phyloP scores from a whole-genome alignment of 176 grass and related monocot species.

The Triticum dicoccoides region DNA sequence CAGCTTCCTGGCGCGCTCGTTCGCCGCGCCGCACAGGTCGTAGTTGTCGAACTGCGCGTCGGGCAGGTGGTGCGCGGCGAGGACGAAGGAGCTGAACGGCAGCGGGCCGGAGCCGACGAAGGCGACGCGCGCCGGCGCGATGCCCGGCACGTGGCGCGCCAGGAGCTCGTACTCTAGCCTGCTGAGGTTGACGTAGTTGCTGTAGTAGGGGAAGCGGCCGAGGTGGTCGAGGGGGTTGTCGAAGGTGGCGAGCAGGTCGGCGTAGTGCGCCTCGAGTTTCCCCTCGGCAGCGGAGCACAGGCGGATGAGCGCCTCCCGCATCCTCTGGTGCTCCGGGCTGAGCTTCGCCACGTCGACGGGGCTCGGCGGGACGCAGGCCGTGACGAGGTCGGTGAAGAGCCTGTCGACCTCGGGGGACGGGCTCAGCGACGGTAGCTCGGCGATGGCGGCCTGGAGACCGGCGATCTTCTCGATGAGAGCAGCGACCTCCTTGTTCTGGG shows the following conservation, averaged over 20 bases:
- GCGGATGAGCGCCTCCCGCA: slow-evolving; percentile 55
- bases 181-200: slow-evolving; percentile 81
- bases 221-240: slow-evolving; percentile 80
- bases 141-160: slow-evolving; percentile 27
- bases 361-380: slow-evolving; percentile 56
- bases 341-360: slow-evolving; percentile 68
- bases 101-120: slow-evolving; percentile 66
- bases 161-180: slow-evolving; percentile 67
- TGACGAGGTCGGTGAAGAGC: slow-evolving; percentile 78
- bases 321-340: slow-evolving; percentile 30
- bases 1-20: slow-evolving; percentile 47
- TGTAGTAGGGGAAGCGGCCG: slow-evolving; percentile 66
- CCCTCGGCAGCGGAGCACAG: slow-evolving; percentile 73
- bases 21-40: slow-evolving; percentile 46
- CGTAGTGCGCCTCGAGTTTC: slow-evolving; percentile 64
- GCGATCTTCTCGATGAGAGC: slow-evolving; percentile 55
- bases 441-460: slow-evolving; percentile 40
- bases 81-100: slow-evolving; percentile 59
- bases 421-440: slow-evolving; percentile 50
- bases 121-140: slow-evolving; percentile 30
- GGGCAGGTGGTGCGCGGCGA: slow-evolving; percentile 46
- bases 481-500: slow-evolving; percentile 37
- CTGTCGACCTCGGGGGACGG: slow-evolving; percentile 50
- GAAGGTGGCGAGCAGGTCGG: slow-evolving; percentile 57
- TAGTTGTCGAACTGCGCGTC: slow-evolving; percentile 48